These are phyloP conservation scores for Lepiota brunneoincarnata DNA, from an alignment of 768 basidiomycete genomes.

Conservation along the genomic window DNA sequence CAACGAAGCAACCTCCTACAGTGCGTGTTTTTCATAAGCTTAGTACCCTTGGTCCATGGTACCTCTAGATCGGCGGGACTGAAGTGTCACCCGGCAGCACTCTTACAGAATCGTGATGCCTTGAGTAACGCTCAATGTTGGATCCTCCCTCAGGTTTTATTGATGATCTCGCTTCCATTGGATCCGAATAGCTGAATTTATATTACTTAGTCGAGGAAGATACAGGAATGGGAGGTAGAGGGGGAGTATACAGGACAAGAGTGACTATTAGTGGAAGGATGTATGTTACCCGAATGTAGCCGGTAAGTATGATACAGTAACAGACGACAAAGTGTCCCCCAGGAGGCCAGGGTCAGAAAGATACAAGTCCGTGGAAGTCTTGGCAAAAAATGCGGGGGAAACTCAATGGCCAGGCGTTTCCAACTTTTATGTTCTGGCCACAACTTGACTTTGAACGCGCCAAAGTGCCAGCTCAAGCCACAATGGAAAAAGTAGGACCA, in stretches of 20 bases:
- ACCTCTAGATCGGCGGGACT: too few relatives aligned
- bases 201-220: background rate
- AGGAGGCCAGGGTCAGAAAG: slow-evolving; percentile 1
- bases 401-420: background rate
- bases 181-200: background rate
- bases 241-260: background rate
- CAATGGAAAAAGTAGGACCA: slow-evolving; percentile 43
- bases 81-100: too few relatives aligned
- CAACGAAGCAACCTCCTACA: too few relatives aligned
- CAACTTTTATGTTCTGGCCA: background rate
- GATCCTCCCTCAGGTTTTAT: too few relatives aligned
- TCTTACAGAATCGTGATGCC: too few relatives aligned
- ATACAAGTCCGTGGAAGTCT: slow-evolving; percentile 8
- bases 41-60: too few relatives aligned
- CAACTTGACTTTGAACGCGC: background rate
- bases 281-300: background rate
- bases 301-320: slow-evolving; percentile 9
- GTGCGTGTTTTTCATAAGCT: too few relatives aligned
- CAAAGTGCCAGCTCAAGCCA: slow-evolving; percentile 19
- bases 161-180: background rate
- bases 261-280: background rate
- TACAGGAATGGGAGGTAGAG: background rate
- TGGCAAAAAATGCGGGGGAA: background rate
- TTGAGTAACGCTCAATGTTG: too few relatives aligned
- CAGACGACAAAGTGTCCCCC: slow-evolving; percentile 6